Percentiles rank a stretch among this genome's conserved stretches.
These are phyloP conservation scores for Trichaptum fuscoviolaceum DNA, from an alignment of 768 basidiomycete genomes.

Conservation along the genomic window DNA sequence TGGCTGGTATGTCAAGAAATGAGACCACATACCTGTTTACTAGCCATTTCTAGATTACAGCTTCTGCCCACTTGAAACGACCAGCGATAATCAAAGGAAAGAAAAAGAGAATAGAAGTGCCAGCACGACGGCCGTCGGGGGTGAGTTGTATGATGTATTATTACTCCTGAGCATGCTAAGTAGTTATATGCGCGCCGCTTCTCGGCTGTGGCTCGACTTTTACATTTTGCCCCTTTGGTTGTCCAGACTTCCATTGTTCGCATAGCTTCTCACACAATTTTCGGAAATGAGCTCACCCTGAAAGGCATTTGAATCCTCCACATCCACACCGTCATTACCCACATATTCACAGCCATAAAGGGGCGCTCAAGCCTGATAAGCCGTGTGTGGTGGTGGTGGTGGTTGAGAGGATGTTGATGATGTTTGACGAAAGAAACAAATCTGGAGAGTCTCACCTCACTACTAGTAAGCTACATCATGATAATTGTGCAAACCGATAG, in stretches of 20 bases:
- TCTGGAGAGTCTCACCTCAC: too few relatives aligned
- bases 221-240: neutral
- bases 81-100: neutral
- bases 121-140: neutral
- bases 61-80: neutral
- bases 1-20: neutral
- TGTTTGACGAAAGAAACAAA: too few relatives aligned
- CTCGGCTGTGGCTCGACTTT: neutral
- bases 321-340: too few relatives aligned
- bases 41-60: slow-evolving; percentile 41
- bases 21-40: slow-evolving; percentile 51
- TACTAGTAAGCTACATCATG: too few relatives aligned
- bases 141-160: neutral
- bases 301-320: too few relatives aligned
- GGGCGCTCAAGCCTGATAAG: too few relatives aligned
- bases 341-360: too few relatives aligned
- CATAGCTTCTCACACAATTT: neutral
- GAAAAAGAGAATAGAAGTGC: neutral
- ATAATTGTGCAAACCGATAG: too few relatives aligned
- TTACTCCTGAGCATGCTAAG: neutral
- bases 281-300: neutral
- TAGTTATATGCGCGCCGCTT: neutral
- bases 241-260: neutral
- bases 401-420: too few relatives aligned
- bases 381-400: too few relatives aligned